These are phyloP conservation scores for Comarum palustre DNA, from an alignment of 306 rosid genomes.

Conservation along the genomic window DNA sequence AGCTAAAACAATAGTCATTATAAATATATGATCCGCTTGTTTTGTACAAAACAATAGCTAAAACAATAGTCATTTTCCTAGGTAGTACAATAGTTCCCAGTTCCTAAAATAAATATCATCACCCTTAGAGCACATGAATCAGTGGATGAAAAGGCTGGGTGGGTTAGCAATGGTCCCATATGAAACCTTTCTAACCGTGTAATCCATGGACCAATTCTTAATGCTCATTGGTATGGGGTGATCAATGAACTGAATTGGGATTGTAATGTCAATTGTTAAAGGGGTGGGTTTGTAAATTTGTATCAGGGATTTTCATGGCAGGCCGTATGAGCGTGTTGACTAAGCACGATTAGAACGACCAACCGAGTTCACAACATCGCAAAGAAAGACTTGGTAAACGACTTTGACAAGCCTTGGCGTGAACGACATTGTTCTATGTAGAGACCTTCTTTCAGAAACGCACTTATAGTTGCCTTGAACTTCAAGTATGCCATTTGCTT, in stretches of 20 bases:
- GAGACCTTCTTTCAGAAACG: not conserved
- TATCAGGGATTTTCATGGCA: not conserved
- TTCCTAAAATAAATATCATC: too few species aligned
- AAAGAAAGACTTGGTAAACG: conserved; percentile 1
- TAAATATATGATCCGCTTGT: too few species aligned
- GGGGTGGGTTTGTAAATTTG: not conserved
- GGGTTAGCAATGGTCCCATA: too few species aligned
- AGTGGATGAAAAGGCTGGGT: too few species aligned
- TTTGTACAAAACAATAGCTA: too few species aligned
- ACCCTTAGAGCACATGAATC: too few species aligned
- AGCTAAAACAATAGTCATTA: too few species aligned
- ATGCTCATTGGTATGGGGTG: too few species aligned
- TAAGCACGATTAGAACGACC: not conserved
- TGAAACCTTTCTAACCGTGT: too few species aligned
- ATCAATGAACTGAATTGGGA: not conserved
- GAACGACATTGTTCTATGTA: not conserved
- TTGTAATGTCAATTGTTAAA: not conserved
- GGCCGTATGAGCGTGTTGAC: conserved; percentile 16
- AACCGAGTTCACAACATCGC: not conserved
- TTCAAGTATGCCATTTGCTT: conserved; percentile 5
- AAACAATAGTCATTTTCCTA: too few species aligned
- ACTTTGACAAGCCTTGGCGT: not conserved
- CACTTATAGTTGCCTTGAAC: not conserved
- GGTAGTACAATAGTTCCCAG: too few species aligned
- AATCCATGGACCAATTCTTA: too few species aligned